phyloP scores from a whole-genome alignment of 495 filamentous ascomycete genomes.

The Jackrogersella multiformis region DNA sequence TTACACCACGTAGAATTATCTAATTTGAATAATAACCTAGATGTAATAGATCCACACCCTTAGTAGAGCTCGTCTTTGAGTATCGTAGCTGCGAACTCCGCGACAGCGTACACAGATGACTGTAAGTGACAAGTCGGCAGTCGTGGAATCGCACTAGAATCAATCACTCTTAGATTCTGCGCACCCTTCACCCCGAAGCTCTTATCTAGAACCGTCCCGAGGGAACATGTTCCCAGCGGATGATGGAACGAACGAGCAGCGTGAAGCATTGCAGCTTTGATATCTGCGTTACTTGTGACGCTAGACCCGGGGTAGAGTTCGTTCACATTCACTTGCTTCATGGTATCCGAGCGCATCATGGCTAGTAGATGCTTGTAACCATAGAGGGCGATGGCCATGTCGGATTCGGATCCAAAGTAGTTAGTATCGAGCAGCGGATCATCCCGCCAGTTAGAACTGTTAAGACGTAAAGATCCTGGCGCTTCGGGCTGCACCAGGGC shows the following conservation, averaged over 20 bases:
- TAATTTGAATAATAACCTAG: too few species aligned
- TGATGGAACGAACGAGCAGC: conserved; percentile 26
- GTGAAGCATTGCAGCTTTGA: conserved; percentile 6
- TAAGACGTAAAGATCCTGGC: conserved; percentile 12
- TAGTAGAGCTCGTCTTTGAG: conserved; percentile 10
- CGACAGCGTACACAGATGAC: conserved; percentile 60
- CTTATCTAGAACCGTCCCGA: conserved; percentile 45
- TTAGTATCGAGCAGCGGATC: conserved; percentile 26
- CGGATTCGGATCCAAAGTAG: conserved; percentile 27
- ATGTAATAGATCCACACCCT: background rate
- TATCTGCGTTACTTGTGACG: conserved; percentile 17
- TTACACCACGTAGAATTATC: too few species aligned
- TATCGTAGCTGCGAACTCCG: conserved; percentile 47
- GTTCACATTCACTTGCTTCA: conserved; percentile 8
- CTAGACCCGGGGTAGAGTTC: conserved; percentile 28
- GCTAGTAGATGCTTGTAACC: conserved; percentile 24
- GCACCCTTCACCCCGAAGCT: conserved; percentile 48
- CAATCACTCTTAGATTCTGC: conserved; percentile 50
- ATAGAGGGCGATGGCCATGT: conserved; percentile 18
- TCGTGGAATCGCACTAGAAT: conserved; percentile 56
- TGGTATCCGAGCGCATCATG: conserved; percentile 25
- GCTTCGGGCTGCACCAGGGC: conserved; percentile 31
- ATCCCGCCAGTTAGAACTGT: conserved; percentile 15
- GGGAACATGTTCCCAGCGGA: conserved; percentile 12
- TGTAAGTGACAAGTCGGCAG: conserved; percentile 55